Evolutionary conservation across 176 grass and related monocot species (phyloP).

Genomic region (Raddia distichophylla): DNA sequence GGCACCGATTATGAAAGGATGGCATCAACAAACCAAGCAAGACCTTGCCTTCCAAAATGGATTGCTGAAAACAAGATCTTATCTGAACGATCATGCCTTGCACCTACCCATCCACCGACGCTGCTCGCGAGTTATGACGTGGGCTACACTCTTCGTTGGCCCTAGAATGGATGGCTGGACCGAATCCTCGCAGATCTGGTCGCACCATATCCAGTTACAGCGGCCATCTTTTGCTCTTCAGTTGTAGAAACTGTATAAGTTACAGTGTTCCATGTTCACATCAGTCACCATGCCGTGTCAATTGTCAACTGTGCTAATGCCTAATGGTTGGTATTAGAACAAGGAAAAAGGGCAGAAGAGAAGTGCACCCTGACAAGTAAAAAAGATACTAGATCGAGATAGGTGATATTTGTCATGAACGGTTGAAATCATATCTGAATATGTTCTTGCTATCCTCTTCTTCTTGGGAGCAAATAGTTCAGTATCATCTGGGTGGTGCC

Average conservation of each 20-base stretch:
- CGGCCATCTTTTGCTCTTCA: neutral
- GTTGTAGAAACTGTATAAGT: neutral
- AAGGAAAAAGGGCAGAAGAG: neutral
- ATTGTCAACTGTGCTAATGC: neutral
- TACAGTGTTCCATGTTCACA: neutral
- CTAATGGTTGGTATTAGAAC: neutral
- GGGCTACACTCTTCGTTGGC: neutral
- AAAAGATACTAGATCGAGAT: neutral
- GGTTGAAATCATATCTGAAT: neutral
- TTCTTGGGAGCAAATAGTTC: neutral
- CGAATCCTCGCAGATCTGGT: constrained; percentile 10
- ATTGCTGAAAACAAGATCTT: constrained; percentile 14
- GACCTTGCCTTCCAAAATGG: too few relatives aligned
- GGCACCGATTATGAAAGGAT: neutral
- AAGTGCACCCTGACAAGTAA: neutral
- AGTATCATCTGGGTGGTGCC: neutral
- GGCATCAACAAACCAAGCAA: constrained; percentile 3
- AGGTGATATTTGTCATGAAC: neutral
- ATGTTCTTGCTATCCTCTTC: neutral
- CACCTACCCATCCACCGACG: constrained; percentile 7
- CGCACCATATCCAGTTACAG: neutral
- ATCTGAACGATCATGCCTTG: constrained; percentile 1
- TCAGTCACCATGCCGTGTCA: neutral
- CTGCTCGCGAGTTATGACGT: neutral
- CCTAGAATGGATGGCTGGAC: neutral